A percentile compares a stretch with the other conserved stretches of the same genome.
Conservation (phyloP, 164 flowering plant genomes). For the Piper betle region DNA sequence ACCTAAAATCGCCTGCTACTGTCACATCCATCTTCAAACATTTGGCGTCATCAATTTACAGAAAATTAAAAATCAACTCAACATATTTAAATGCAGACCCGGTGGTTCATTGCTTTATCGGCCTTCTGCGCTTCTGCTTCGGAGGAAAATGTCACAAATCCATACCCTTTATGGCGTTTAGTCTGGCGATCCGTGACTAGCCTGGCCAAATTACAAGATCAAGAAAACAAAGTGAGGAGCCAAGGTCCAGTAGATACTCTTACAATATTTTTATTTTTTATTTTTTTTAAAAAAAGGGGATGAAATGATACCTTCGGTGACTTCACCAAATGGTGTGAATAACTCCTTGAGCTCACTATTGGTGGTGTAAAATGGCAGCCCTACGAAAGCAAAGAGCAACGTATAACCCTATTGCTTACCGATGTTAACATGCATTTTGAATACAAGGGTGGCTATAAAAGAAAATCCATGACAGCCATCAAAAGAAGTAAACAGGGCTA, state of each 20-base stretch:
- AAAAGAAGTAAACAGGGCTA: not conserved
- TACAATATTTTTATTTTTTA: no score
- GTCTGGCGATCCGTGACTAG: conserved; percentile 41
- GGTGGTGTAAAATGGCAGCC: conserved; percentile 53
- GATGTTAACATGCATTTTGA: no score
- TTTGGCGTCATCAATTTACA: not conserved
- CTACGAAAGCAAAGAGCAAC: conserved; percentile 13
- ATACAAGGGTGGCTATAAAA: no score
- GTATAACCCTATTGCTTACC: not conserved
- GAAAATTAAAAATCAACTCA: no score
- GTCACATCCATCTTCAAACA: not conserved
- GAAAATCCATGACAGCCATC: not conserved
- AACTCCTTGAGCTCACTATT: conserved; percentile 23
- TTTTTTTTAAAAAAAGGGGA: not conserved
- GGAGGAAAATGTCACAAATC: conserved; percentile 54
- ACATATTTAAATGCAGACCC: conserved; percentile 25
- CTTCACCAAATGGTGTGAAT: conserved; percentile 54
- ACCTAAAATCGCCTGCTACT: no score
- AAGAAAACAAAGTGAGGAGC: not conserved
- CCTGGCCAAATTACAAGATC: conserved; percentile 20
- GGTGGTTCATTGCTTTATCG: conserved; percentile 54
- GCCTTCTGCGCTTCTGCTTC: conserved; percentile 57
- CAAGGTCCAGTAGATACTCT: not conserved
- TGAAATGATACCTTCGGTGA: conserved; percentile 37
- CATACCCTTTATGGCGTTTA: conserved; percentile 69